Base-by-base conservation (phyloP, 352 stramenopile genomes). In the Ophiocytium majus region DNA sequence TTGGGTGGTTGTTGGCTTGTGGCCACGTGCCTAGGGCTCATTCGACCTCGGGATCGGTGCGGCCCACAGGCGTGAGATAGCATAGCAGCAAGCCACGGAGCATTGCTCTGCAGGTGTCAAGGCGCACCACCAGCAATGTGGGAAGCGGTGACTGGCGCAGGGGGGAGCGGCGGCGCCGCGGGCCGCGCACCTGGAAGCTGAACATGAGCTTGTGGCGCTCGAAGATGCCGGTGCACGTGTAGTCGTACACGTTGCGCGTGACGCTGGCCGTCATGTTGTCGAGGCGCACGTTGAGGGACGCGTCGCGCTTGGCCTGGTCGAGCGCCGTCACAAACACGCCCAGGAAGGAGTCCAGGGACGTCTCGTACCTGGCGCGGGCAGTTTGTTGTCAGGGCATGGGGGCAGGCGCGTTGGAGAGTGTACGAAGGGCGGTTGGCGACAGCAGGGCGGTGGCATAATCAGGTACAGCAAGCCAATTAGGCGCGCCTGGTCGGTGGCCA, bases 201-300 rank as follows among this genome's bases (percentile, higher is more conserved):
- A 98, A 98, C 94, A 98, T 98, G 83, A 98, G 92, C 89, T 98
- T 98, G 90, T 98, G 95, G n/a, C 94, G 92, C 91, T 98, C 95
- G 75, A 98, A 98, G 84, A 98, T 98, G 33, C 95, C 95, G 5
- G 94, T 98, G 84, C 95, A 98, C 10, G 94, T 98, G 91, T 98
- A 98, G 89, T 98, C 94, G 89, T 98, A 98, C 88, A 98, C 95
- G 90, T 97, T 94, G 57, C 94, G 91, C 0, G 94, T 98, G 81
- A 97, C 95, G 14, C 92, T 90, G 37, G 66, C 80, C 0, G 86
- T 83, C 86, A 90, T 90, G 74, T 90, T 89, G 10, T 82, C 80
- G 23, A 90, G 83, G 43, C 86, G 85, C 34, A 64, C 76, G 76
- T 90, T 82, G 0, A 98, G 90, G 17, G 96, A 94, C 10, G 95